phyloP scores from a whole-genome alignment of 169 alveolate species.

The Haemoproteus tartakovskyi region DNA sequence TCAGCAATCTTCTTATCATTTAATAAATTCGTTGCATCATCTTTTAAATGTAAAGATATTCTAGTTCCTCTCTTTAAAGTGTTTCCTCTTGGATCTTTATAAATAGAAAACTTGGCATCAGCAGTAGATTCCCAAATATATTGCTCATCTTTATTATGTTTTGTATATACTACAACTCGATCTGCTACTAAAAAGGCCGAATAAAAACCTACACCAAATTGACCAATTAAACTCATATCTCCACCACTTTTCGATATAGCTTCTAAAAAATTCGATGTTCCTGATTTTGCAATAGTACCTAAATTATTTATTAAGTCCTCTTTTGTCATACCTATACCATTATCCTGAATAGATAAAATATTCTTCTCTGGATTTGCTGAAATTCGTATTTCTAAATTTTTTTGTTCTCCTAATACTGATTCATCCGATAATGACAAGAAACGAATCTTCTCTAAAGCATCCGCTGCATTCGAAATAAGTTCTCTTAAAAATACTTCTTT shows the following conservation, averaged over 20 bases:
- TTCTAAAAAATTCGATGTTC: slow-evolving; percentile 98
- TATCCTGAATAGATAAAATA: slow-evolving; percentile 94
- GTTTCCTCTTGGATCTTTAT: slow-evolving; percentile 95
- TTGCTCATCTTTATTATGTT: slow-evolving; percentile 91
- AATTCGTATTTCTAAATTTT: slow-evolving; percentile 90
- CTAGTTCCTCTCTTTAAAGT: slow-evolving; percentile 97
- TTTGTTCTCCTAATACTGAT: slow-evolving; percentile 71
- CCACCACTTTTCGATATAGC: slow-evolving; percentile 94
- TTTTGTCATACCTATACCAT: slow-evolving; percentile 99
- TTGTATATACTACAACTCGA: slow-evolving; percentile 94
- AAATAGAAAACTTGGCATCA: slow-evolving; percentile 92
- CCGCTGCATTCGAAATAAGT: slow-evolving; percentile 97
- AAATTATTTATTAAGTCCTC: slow-evolving; percentile 96
- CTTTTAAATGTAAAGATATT: slow-evolving; percentile 95
- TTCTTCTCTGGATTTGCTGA: slow-evolving; percentile 90
- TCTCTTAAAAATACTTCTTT: slow-evolving; percentile 98
- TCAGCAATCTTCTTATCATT: slow-evolving; percentile 91
- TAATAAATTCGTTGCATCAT: slow-evolving; percentile 96
- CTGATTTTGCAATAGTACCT: slow-evolving; percentile 99
- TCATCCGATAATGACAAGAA: slow-evolving; percentile 75
- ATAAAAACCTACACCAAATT: slow-evolving; percentile 99
- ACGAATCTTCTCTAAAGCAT: slow-evolving; percentile 96
- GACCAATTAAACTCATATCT: slow-evolving; percentile 96
- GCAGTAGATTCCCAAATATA: slow-evolving; percentile 98
- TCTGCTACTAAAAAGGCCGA: slow-evolving; percentile 98